Base-by-base conservation (phyloP, 768 basidiomycete genomes). In the Psilocybe cubensis region DNA sequence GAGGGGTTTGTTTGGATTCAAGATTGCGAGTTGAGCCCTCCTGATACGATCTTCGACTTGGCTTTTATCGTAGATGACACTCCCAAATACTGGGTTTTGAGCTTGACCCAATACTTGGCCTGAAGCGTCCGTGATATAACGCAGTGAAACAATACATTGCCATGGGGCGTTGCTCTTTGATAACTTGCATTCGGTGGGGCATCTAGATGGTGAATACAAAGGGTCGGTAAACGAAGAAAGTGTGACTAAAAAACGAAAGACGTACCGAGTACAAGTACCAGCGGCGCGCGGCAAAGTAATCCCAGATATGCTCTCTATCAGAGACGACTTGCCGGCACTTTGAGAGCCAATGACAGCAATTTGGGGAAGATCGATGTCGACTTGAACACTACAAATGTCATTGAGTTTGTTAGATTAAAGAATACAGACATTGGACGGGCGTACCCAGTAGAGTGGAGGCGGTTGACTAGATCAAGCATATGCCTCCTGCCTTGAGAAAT, bases 221-320 rank as follows among this genome's bases (percentile, higher is more conserved):
- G n/a, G 14, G 12, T 18, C n/a, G 52, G 7, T 20, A 18, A 9
- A 2, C 54, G 14, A 25, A 12, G 21, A 20, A 11, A 43, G 8
- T 43, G 29, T 1, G 35, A 0, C 4, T 52, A 46, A 31, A 1
- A 20, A 43, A 7, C n/a, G 12, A 0, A n/a, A n/a, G n/a, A 25
- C 61, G 35, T 58, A 85, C 90, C 90, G 78, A 1, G 90, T 92
- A 58, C 90, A 91, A 0, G 89, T 91, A 0, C 90, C 90, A n/a
- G 83, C 76, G 0, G 86, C 86, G 9, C 88, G 79, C 21, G 89
- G 89, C 0, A 91, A 72, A 0, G 81, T 87, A 17, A 91, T 83
- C 0, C 89, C 87, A 0, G 88, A 89, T 43, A 92, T 90, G 0
- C 87, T 81, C 62, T 92, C 89, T 10, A 92, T 91, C 3, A 91